Conservation (phyloP, 345 rosid species). For the Citropsis articulata region DNA sequence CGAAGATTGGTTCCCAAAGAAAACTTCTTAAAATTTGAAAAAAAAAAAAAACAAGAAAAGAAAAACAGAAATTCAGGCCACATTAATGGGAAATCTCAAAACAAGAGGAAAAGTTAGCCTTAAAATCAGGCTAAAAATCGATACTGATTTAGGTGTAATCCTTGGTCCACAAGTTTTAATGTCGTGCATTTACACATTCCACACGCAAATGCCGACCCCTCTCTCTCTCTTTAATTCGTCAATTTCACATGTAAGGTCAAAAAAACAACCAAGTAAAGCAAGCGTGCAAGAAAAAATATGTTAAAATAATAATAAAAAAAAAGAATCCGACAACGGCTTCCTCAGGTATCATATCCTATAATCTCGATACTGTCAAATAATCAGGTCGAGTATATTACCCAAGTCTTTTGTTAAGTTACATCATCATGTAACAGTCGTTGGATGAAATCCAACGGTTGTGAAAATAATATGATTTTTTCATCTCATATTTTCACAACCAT, state of each 20-base stretch:
- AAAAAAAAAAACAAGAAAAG: background rate
- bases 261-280: background rate
- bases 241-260: background rate
- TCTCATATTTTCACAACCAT: too few relatives aligned
- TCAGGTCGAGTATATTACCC: too few relatives aligned
- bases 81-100: background rate
- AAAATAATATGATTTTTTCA: too few relatives aligned
- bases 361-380: too few relatives aligned
- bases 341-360: too few relatives aligned
- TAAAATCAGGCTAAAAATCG: background rate
- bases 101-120: background rate
- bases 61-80: background rate
- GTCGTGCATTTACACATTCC: background rate
- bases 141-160: background rate
- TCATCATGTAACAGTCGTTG: too few relatives aligned
- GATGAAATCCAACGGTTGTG: too few relatives aligned
- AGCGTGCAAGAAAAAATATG: too few relatives aligned
- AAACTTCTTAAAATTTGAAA: background rate
- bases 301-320: too few relatives aligned
- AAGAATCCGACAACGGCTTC: too few relatives aligned
- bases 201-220: conserved; percentile 14
- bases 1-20: background rate
- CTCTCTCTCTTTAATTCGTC: background rate
- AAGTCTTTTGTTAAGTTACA: too few relatives aligned
- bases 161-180: background rate